Evolutionary conservation across 139 green algal species (phyloP), one percentile per base, ranked within the genome.

Genomic region (Monoraphidium neglectum): DNA sequence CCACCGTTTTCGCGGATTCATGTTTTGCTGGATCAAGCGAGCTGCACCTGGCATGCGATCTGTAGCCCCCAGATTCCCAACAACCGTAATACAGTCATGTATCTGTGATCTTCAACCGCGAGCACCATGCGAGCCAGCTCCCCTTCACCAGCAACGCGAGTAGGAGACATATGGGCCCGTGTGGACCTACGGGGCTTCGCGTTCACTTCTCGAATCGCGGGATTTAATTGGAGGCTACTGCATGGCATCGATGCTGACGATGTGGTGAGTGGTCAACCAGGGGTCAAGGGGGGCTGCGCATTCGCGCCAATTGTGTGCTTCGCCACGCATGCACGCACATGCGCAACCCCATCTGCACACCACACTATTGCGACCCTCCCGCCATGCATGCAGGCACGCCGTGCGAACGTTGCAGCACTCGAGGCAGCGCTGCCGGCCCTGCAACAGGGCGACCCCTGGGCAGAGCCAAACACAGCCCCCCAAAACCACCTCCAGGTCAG

Each of bases 181-280:
- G 32, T 86, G 3, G 77, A 71, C 73, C 47, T 87, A 1, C 12
- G 38, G 0, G 70, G 63, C 53, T 89, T 91, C 36, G 53, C 49
- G 13, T 89, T 89, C 24, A 72, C 61, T 1, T 43, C 78, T 0
- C 53, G 84, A 1, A 60, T 32, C 2, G 64, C 21, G n/a, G 76
- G 64, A 16, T 87, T 91, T 63, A 84, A 91, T 64, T 92, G 88
- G 84, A 66, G 82, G 0, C 61, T 86, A 57, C 70, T 92, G 35
- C 86, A 92, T 72, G 88, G 88, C 6, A 79, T 92, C 12, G 86
- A 92, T 57, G 74, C 85, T 0, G 82, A 89, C 36, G 72, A 68
- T 2, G 78, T 91, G 78, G 84, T 91, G 47, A 70, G 82, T 32
- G 26, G 13, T 21, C 47, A 23, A 30, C 15, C 38, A 18, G n/a